phyloP scores from a whole-genome alignment of 352 stramenopile species.

The Phytophthora sp. region DNA sequence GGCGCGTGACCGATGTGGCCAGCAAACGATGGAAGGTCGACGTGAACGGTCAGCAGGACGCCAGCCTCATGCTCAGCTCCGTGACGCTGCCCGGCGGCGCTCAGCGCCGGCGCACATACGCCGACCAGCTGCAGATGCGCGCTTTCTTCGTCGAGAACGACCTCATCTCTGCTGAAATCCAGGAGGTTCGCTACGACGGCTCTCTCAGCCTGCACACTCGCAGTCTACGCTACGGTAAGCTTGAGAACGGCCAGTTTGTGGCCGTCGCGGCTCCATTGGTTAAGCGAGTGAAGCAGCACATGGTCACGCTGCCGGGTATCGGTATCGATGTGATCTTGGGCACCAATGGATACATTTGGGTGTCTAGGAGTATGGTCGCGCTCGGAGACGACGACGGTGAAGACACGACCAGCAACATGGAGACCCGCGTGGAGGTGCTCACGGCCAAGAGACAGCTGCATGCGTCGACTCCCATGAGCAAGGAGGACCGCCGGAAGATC shows the following conservation, averaged over 20 bases:
- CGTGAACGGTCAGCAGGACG: slow-evolving; percentile 86
- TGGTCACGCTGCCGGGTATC: slow-evolving; percentile 80
- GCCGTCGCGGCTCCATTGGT: slow-evolving; percentile 90
- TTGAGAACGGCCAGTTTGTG: slow-evolving; percentile 94
- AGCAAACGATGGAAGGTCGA: slow-evolving; percentile 97
- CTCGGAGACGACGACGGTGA: slow-evolving; percentile 58
- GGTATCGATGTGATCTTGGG: slow-evolving; percentile 93
- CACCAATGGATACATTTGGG: slow-evolving; percentile 96
- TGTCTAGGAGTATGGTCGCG: slow-evolving; percentile 87
- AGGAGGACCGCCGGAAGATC: slow-evolving; percentile 84
- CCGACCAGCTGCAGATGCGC: slow-evolving; percentile 98
- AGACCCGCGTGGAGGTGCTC: slow-evolving; percentile 88
- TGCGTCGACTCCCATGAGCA: slow-evolving; percentile 74
- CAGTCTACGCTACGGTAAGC: slow-evolving; percentile 94
- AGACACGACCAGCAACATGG: slow-evolving; percentile 63
- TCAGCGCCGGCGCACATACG: slow-evolving; percentile 96
- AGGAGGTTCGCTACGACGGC: slow-evolving; percentile 92
- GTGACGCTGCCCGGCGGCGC: slow-evolving; percentile 96
- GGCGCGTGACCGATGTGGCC: slow-evolving; percentile 93
- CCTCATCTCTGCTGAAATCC: slow-evolving; percentile 93
- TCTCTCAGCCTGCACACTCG: slow-evolving; percentile 94
- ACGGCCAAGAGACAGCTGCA: slow-evolving; percentile 93
- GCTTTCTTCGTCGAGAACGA: slow-evolving; percentile 95
- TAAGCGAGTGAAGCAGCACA: slow-evolving; percentile 95
- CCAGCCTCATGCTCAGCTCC: slow-evolving; percentile 92